Base-by-base conservation (phyloP, 2,329 filamentous ascomycete species). In the Ophiostoma ulmi region DNA sequence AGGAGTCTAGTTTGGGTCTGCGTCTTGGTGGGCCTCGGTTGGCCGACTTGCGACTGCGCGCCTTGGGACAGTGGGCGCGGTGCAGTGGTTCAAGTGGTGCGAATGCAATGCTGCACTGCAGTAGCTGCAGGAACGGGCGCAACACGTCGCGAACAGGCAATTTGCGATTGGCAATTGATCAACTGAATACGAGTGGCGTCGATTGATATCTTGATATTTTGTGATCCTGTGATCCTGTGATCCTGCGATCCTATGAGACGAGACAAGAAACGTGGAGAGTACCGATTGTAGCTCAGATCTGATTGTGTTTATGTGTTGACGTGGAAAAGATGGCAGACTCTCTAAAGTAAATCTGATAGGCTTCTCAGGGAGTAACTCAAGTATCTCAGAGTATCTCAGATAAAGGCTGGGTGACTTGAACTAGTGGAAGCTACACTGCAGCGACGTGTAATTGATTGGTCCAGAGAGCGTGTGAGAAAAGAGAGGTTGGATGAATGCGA, bases 381-480 rank as follows among this genome's bases (percentile, higher is more conserved):
- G 38, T 39, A 39, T 39, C 44, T 48, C 44, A 8, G 17, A n/a
- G 44, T 48, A 48, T n/a, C 44, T 58, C n/a, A 26, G 52, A 7
- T 55, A n/a, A 8, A 26, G 14, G 14, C 10, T 22, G 22, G 39
- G 52, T 26, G 52, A 26, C n/a, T 26, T 6, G 52, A 58, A 26
- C 52, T 58, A 58, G 52, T 58, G 52, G 14, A 58, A 58, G 52
- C 52, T 58, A 58, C 52, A 58, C 52, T 58, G 52, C 52, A 58
- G 52, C 52, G 31, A 64, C 26, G 58, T 64, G 58, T 64, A 64
- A 64, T 64, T 31, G 58, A 64, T 64, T 64, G 58, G 58, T 26
- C 31, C 31, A 64, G 58, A 64, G 58, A 17, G 58, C 58, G 58
- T 35, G 31, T 17, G 26, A 64, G 58, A 17, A 13, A 20, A 26